Conservation (phyloP, 108 stramenopile genomes). For the Ochromonas danica region DNA sequence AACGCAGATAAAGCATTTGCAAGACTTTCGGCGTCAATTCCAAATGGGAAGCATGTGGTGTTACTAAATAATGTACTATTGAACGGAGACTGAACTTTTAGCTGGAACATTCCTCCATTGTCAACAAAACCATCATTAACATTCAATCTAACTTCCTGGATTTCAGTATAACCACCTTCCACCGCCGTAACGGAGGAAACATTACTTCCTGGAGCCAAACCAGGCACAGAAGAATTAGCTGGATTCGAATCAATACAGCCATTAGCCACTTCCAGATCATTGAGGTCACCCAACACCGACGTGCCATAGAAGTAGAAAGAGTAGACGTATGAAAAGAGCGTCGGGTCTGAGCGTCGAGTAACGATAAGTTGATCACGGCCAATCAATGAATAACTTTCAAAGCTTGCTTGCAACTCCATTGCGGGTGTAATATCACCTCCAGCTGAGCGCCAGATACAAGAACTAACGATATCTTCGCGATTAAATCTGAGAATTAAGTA, state of each 20-base stretch:
- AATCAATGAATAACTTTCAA: neutral
- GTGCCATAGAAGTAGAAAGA: slow-evolving; percentile 66
- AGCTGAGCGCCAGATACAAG: neutral
- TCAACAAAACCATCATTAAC: slow-evolving; percentile 61
- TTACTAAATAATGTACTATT: neutral
- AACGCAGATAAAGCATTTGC: neutral
- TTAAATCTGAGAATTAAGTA: neutral
- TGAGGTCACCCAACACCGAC: slow-evolving; percentile 60
- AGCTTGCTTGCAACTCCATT: neutral
- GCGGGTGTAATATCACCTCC: slow-evolving; percentile 6
- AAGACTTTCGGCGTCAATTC: neutral
- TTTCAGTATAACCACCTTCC: slow-evolving; percentile 67
- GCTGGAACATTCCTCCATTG: slow-evolving; percentile 49
- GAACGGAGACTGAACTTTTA: neutral
- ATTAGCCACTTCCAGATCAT: slow-evolving; percentile 45
- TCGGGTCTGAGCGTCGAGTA: slow-evolving; percentile 48
- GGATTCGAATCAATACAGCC: neutral
- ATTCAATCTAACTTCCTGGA: slow-evolving; percentile 59
- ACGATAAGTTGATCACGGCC: slow-evolving; percentile 20
- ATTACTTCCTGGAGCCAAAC: neutral
- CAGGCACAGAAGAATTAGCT: neutral
- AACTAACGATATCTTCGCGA: neutral
- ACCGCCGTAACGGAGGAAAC: slow-evolving; percentile 50
- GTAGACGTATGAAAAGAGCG: slow-evolving; percentile 66
- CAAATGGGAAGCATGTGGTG: slow-evolving; percentile 44